Evolutionary conservation across 768 basidiomycete genomes (phyloP).

Genomic region (Tylopilus sp.): DNA sequence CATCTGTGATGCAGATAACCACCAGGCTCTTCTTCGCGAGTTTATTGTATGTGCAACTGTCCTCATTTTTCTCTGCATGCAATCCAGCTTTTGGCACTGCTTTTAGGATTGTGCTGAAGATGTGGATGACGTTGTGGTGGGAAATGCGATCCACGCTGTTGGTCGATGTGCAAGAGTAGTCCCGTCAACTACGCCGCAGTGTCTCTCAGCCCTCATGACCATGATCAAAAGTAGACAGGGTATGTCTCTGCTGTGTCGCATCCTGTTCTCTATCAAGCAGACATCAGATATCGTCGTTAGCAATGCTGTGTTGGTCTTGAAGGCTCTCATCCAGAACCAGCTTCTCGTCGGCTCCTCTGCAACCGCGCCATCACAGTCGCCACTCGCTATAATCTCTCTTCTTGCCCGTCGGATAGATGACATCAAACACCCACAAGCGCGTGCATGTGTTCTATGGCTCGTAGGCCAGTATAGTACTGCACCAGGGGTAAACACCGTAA

Average conservation of each 20-base stretch:
- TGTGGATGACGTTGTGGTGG: slow-evolving; percentile 64
- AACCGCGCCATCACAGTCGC: slow-evolving; percentile 32
- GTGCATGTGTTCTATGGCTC: slow-evolving; percentile 89
- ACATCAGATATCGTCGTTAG: slow-evolving; percentile 70
- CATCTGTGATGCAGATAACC: slow-evolving; percentile 63
- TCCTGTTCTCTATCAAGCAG: slow-evolving; percentile 2
- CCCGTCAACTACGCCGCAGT: slow-evolving; percentile 67
- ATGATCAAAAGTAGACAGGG: slow-evolving; percentile 81
- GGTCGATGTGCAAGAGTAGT: slow-evolving; percentile 69
- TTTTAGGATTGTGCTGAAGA: slow-evolving; percentile 80
- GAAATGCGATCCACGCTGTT: slow-evolving; percentile 72
- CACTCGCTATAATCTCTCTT: slow-evolving; percentile 69
- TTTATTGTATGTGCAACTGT: slow-evolving; percentile 60
- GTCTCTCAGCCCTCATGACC: slow-evolving; percentile 68
- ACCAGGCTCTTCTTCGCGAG: slow-evolving; percentile 71
- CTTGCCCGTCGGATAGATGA: slow-evolving; percentile 77
- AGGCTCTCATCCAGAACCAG: slow-evolving; percentile 75
- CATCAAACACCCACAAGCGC: slow-evolving; percentile 74
- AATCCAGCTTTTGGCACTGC: background rate
- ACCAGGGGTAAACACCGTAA: slow-evolving; percentile 31
- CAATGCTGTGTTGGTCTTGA: slow-evolving; percentile 80
- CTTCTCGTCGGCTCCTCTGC: slow-evolving; percentile 37
- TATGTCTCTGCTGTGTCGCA: slow-evolving; percentile 29
- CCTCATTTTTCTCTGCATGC: background rate
- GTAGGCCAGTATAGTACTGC: slow-evolving; percentile 80